Base-by-base conservation (phyloP, 805 yeast species). In the Pichia exigua region DNA sequence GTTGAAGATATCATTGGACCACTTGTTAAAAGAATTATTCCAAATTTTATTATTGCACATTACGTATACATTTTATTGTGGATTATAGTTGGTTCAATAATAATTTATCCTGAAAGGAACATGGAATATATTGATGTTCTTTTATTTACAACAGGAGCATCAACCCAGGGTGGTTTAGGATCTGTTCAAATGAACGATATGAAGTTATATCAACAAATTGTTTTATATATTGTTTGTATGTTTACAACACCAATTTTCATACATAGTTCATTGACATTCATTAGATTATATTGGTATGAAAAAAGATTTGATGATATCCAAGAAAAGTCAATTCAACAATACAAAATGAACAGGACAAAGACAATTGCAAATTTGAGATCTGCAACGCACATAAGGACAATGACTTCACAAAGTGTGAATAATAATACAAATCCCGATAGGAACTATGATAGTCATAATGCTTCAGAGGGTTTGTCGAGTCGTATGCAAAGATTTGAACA, bases 81-180 rank as follows among this genome's bases (percentile, higher is more conserved):
- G 75, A 66, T 79, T 1, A 72, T 94, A 2, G 40, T 90, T 1
- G 81, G 87, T 1, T 88, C 97, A 0, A 76, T 91, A 35, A 61
- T 92, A 49, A 66, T 94, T 41, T 92, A 83, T 60, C 96, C 97
- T 0, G 75, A 76, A n/a, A 75, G 74, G 50, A 83, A 85, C 61
- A 62, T 77, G 40, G 49, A 61, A 10, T 94, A 92, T 65, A 83
- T 87, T 44, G 98, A 94, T 70, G 81, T 85, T 1, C 69, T 94
- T 35, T 87, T 92, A 65, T 71, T 87, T 50, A 77, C 90, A 0
- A 72, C 83, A 12, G 92, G 95, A 12, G 81, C 94, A 0, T 69
- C 84, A 1, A 89, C 98, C 1, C 97, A 92, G 63, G 95, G 97
- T 0, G 99, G 99, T 0, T 70, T 94, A 50, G 90, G 89, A 64